Evolutionary conservation across 2,329 filamentous ascomycete genomes (phyloP), one percentile per base, ranked within the genome.

Genomic region (Aschersonia sp.): DNA sequence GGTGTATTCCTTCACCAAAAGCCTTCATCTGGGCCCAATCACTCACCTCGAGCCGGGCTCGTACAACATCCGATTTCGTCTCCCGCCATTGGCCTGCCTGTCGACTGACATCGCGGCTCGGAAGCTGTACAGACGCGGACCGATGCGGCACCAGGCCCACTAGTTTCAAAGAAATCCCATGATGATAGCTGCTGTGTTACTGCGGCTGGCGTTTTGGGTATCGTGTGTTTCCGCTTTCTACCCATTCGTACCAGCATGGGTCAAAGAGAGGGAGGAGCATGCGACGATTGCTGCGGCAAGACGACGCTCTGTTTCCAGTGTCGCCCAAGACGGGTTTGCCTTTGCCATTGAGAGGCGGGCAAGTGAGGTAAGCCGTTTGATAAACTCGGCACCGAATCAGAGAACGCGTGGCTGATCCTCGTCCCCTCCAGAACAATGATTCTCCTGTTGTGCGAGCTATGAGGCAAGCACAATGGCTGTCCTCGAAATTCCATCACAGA

Each of bases 201-300:
- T 70, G 50, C 69, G 69, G 56, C 58, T 77, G 57, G 66, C 70
- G 54, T 56, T 76, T 57, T 74, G 68, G 62, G 62, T 66, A 47
- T 62, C 67, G 40, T 59, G 64, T 45, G 64, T 64, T 47, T 59
- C 67, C 46, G 74, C 74, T 46, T 73, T 77, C 56, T 71, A 61
- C 45, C 69, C 69, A 5, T 74, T 66, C 56, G 58, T 56, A 29
- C 69, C 71, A 7, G 48, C 49, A 47, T 67, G 65, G 65, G 52
- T 57, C 44, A 47, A 57, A 44, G 57, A 63, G 45, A 47, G 60
- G 45, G 58, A 60, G 35, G 55, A 57, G 45, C 48, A 49, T 46
- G 51, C 44, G 12, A 8, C 30, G 4, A 11, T 45, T 11, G 46
- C 41, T 48, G 58, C 48, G 57, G 61, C 54, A 41, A 56, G 50